Percentiles rank a stretch among this genome's conserved stretches.
Conservation (phyloP, 73 alveolate species). For the Symbiodinium pilosum region DNA sequence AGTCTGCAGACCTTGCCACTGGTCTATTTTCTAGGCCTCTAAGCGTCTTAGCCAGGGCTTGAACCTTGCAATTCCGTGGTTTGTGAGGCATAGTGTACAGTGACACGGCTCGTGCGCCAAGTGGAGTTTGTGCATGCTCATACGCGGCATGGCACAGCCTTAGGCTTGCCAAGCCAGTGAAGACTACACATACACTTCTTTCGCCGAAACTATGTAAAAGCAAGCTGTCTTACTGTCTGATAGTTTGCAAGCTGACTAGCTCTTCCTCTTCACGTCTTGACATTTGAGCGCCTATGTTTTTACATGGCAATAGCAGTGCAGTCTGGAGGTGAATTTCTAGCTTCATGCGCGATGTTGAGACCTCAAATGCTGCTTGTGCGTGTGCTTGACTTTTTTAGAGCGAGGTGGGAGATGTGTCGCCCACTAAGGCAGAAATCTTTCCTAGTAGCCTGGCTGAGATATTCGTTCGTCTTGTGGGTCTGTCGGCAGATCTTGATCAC, state of each 20-base stretch:
- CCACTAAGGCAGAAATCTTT: not conserved
- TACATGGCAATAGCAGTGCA: not conserved
- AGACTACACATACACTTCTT: not conserved
- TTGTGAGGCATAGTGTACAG: slow-evolving; percentile 9
- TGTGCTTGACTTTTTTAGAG: too few species aligned
- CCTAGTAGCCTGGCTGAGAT: not conserved
- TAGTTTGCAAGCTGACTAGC: not conserved
- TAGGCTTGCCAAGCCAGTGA: slow-evolving; percentile 3
- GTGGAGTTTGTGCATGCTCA: slow-evolving; percentile 6
- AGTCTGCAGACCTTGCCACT: too few species aligned
- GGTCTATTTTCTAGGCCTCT: not conserved
- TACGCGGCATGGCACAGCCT: slow-evolving; percentile 9
- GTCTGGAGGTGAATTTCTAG: not conserved
- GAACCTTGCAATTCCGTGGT: slow-evolving; percentile 1
- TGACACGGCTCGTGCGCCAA: not conserved
- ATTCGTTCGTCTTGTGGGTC: not conserved
- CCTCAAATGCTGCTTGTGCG: too few species aligned
- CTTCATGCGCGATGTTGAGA: not conserved
- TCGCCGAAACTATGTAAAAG: not conserved
- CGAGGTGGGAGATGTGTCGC: too few species aligned
- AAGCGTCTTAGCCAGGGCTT: not conserved
- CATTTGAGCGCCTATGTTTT: not conserved
- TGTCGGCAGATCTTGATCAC: not conserved
- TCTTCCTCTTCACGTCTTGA: not conserved
- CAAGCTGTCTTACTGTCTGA: too few species aligned